Evolutionary conservation across 139 green algal species (phyloP), one percentile per base, ranked within the genome.

Genomic region (Desmodesmus armatus): DNA sequence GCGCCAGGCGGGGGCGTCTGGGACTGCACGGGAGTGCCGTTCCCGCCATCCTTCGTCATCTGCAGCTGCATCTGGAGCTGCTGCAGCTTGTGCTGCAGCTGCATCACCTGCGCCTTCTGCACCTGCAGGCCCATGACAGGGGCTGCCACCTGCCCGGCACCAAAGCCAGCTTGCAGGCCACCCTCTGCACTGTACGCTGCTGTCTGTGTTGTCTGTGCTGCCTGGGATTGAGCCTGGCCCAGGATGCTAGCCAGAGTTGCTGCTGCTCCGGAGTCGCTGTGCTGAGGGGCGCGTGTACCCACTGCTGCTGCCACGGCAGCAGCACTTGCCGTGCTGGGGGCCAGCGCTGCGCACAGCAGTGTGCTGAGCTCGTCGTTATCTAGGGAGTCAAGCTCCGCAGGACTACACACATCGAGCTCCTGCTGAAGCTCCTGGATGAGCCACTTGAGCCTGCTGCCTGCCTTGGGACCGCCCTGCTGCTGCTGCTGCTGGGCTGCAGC

Each of bases 381-480:
- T 9, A 79, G 9, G 44, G 9, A 17, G 3, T 79, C n/a, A 13
- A 79, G 25, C 5, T 79, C 72, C 17, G 63, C 27, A 15, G n/a
- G 40, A 31, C 44, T 63, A 29, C 72, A 43, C 13, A 19, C 2
- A 3, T 79, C 43, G 7, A 79, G 29, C 72, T 79, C 72, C 3
- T 29, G 29, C 5, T 62, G 43, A 11, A 79, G 13, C n/a, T 79
- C 43, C 72, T 79, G 72, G n/a, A 79, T 35, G n/a, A 79, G 44
- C 72, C 72, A 79, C 72, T 79, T 23, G n/a, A 79, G 72, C 41
- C 72, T 51, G 44, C 72, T 43, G 44, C 6, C 60, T 69, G 60
- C 60, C n/a, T 69, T 1, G 7, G 60, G n/a, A 69, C 60, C 19
- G 21, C 7, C 27, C 31, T 27, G 1, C n/a, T 37, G 3, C 5